Percentiles rank a stretch among this genome's conserved stretches.
These are phyloP conservation scores for Rhizophagus sp. DNA, from an alignment of 192 early-diverging fungal species.

Conservation along the genomic window DNA sequence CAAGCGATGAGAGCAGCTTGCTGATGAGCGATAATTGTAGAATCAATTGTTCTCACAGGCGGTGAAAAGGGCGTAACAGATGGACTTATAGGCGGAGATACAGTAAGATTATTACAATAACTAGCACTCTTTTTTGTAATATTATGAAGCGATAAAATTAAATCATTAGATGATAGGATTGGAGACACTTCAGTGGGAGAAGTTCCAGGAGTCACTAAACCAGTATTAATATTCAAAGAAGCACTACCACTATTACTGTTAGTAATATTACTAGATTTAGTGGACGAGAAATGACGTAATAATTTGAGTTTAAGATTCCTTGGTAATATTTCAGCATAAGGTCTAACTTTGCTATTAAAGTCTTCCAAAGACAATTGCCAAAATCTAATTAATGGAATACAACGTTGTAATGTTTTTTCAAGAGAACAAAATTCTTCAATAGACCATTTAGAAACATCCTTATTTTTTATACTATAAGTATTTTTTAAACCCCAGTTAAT, in stretches of 20 bases:
- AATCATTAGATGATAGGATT: neutral
- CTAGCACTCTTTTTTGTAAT: neutral
- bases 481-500: slow-evolving; percentile 27
- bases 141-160: too few species aligned
- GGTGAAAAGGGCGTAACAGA: neutral
- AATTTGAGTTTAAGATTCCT: slow-evolving; percentile 20
- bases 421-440: slow-evolving; percentile 11
- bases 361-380: slow-evolving; percentile 13
- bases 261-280: neutral
- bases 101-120: neutral
- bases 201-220: neutral
- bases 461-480: slow-evolving; percentile 16
- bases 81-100: neutral
- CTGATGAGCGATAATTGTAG: slow-evolving; percentile 25
- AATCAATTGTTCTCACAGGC: slow-evolving; percentile 22
- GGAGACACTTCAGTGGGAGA: neutral
- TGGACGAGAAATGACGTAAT: slow-evolving; percentile 7
- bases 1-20: slow-evolving; percentile 24
- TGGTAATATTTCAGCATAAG: slow-evolving; percentile 14
- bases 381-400: slow-evolving; percentile 30
- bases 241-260: neutral
- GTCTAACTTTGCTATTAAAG: slow-evolving; percentile 28
- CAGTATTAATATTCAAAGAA: neutral
- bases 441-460: slow-evolving; percentile 14
- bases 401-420: slow-evolving; percentile 20